Conservation (phyloP, 345 rosid genomes). For the Erodium maritimum region DNA sequence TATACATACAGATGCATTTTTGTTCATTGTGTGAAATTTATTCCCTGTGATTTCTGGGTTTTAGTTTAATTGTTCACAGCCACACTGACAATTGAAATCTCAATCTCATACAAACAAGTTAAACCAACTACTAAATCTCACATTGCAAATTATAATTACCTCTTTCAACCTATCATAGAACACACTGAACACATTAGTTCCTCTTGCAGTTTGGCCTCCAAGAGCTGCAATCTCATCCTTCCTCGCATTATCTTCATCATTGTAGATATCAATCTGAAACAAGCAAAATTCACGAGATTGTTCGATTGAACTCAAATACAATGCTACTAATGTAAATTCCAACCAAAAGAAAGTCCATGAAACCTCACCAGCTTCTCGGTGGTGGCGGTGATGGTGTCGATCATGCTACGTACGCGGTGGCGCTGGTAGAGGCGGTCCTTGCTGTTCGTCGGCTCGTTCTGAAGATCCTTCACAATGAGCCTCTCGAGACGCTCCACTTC, state of each 20-base stretch:
- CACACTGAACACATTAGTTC: slow-evolving; percentile 65
- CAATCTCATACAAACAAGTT: not conserved
- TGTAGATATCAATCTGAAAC: slow-evolving; percentile 68
- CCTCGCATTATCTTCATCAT: slow-evolving; percentile 76
- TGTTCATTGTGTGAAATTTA: too few species aligned
- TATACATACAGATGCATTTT: not conserved
- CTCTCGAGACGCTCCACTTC: slow-evolving; percentile 84
- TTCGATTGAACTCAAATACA: not conserved
- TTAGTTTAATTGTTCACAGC: too few species aligned
- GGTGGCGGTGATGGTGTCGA: slow-evolving; percentile 44
- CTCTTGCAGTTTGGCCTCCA: slow-evolving; percentile 70
- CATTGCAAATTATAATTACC: slow-evolving; percentile 41
- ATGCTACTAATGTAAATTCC: too few species aligned
- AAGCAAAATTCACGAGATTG: not conserved
- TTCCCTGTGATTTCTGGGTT: too few species aligned
- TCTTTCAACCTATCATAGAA: slow-evolving; percentile 91
- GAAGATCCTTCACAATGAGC: slow-evolving; percentile 79
- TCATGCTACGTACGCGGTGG: slow-evolving; percentile 85
- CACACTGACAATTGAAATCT: not conserved
- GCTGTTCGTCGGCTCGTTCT: slow-evolving; percentile 49
- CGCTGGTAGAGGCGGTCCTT: slow-evolving; percentile 76
- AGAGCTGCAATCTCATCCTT: slow-evolving; percentile 91
- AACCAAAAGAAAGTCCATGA: too few species aligned
- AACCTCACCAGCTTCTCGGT: slow-evolving; percentile 56
- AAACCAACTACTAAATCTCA: not conserved